Base-by-base conservation (phyloP, 805 yeast genomes). In the Ogataea nonfermentans region DNA sequence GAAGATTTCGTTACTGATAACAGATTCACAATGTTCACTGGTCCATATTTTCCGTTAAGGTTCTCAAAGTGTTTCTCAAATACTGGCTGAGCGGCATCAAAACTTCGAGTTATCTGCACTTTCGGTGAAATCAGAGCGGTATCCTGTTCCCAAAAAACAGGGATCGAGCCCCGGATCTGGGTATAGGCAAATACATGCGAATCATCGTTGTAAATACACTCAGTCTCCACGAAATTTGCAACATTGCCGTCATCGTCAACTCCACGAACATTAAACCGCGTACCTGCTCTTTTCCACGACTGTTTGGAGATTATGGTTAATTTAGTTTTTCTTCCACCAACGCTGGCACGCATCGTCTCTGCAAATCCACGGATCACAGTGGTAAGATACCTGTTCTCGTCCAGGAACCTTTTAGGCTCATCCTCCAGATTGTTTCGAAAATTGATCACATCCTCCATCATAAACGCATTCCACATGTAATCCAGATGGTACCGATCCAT, bases 71-170 rank as follows among this genome's bases (percentile, higher is more conserved):
- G 99, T 37, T 77, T 74, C 47, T 84, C 81, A 55, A 91, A 91
- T 1, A 90, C 78, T 0, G 96, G 95, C 56, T 87, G 95, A 0
- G 98, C 81, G 1, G 98, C 98, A 50, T 89, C 98, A 29, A 76
- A 64, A 2, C 96, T 85, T 53, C 99, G 73, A 0, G 97, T 89
- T 9, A 93, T 73, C 29, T 83, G 83, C 35, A 91, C 89, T 57
- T 90, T 93, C 15, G 97, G 95, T 46, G 86, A 81, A n/a, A 93
- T 76, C 45, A 91, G 66, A 3, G 95, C 85, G 2, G 95, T 79
- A 55, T 90, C 97, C 62, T 93, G 99, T 60, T 93, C 99, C 99
- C 99, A 93, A 55, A 93, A 93, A 1, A 91, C 73, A 0, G 99
- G 99, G 3, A 93, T 90, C 13, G 95, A 84, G 9, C 99, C 99